Conservation (phyloP, 768 basidiomycete genomes). For the Cystobasidium onofrii region DNA sequence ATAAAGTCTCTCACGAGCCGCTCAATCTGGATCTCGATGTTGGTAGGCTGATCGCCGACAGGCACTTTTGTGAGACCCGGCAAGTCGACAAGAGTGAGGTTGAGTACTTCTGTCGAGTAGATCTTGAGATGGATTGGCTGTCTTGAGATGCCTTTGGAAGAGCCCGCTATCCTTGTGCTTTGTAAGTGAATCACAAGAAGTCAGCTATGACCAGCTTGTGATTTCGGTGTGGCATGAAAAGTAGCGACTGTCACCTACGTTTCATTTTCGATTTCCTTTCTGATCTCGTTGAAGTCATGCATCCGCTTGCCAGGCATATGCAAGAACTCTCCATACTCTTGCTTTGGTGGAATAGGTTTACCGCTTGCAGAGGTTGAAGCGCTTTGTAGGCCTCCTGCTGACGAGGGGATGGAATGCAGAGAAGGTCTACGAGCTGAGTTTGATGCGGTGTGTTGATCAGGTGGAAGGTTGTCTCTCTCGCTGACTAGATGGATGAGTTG, state of each 20-base stretch:
- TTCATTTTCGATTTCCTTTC: constrained; percentile 95
- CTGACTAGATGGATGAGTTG: constrained; percentile 88
- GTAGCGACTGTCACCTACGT: constrained; percentile 48
- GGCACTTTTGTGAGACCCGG: constrained; percentile 90
- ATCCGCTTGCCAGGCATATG: constrained; percentile 84
- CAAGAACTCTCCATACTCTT: constrained; percentile 95
- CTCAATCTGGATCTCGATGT: constrained; percentile 94
- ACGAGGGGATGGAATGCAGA: constrained; percentile 47
- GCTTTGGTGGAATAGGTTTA: neutral
- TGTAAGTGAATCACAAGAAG: neutral
- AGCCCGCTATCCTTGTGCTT: constrained; percentile 70
- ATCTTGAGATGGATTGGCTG: constrained; percentile 90
- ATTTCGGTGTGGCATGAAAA: neutral
- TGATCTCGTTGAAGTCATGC: constrained; percentile 89
- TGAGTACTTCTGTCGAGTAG: constrained; percentile 89
- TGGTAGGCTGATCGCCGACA: constrained; percentile 76
- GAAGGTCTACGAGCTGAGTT: constrained; percentile 1
- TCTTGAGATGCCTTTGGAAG: constrained; percentile 97
- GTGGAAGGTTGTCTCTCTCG: constrained; percentile 46
- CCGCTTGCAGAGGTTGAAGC: neutral
- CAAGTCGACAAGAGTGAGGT: constrained; percentile 89
- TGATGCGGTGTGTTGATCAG: constrained; percentile 29
- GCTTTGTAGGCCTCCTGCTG: constrained; percentile 36
- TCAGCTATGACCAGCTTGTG: neutral
- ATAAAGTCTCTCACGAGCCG: constrained; percentile 92